A percentile compares a stretch with the other conserved stretches of the same genome.
These are phyloP conservation scores for Rubia yunnanensis DNA, from an alignment of 257 asterid genomes.

Conservation along the genomic window DNA sequence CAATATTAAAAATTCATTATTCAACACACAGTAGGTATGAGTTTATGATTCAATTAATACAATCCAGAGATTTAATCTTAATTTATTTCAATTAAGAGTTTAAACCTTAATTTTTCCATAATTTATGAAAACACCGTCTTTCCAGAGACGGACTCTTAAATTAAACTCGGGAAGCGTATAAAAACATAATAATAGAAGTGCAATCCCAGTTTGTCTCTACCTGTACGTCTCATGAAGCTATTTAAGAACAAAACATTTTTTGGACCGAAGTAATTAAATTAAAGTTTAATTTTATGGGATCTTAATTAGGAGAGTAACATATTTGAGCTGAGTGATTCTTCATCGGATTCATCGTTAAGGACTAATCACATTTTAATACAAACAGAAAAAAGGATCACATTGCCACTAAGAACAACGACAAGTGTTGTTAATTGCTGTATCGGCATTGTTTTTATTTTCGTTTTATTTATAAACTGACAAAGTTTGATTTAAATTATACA, in stretches of 20 bases:
- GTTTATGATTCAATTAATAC: no score
- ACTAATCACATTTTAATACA: background rate
- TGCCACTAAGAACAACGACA: background rate
- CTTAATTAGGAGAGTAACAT: no score
- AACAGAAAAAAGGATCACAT: background rate
- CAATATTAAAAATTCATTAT: no score
- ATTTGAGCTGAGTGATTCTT: background rate
- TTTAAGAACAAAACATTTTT: background rate
- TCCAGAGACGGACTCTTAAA: no score
- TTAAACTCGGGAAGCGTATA: no score
- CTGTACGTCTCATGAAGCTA: background rate
- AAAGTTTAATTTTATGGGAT: background rate
- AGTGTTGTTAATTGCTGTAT: background rate
- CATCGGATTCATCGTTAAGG: background rate
- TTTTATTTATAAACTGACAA: background rate
- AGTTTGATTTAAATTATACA: no score
- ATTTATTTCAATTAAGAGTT: no score
- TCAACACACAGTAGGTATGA: no score
- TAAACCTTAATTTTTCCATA: no score
- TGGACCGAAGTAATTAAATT: background rate
- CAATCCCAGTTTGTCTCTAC: background rate
- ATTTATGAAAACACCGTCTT: no score
- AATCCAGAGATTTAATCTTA: no score
- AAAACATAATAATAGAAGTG: no score
- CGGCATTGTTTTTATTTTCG: background rate